phyloP scores from a whole-genome alignment of 805 yeast genomes.

The Soucietia sequanensis region DNA sequence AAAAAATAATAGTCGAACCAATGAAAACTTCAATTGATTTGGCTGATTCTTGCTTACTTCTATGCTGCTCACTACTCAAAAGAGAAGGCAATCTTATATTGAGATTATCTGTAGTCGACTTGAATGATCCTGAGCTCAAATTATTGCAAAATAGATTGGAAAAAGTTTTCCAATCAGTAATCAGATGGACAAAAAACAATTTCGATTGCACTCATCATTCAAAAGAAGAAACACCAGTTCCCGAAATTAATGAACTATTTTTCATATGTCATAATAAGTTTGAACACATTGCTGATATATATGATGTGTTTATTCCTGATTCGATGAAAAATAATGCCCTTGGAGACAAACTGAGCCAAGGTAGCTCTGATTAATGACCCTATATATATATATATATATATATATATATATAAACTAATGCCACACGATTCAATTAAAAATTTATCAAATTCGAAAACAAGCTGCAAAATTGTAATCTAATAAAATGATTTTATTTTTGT shows the following conservation, averaged over 20 bases:
- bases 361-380: no score
- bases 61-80: constrained; percentile 26
- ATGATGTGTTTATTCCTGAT: constrained; percentile 1
- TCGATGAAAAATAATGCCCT: no score
- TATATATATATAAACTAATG: no score
- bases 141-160: constrained; percentile 21
- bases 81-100: constrained; percentile 32
- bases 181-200: constrained; percentile 18
- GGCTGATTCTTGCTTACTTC: constrained; percentile 38
- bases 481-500: no score
- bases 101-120: constrained; percentile 23
- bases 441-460: no score
- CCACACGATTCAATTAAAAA: no score
- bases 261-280: constrained; percentile 27
- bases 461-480: no score
- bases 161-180: constrained; percentile 28
- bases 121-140: constrained; percentile 27
- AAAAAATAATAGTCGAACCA: constrained; percentile 22
- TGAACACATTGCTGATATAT: constrained; percentile 8
- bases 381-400: no score
- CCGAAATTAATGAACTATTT: constrained; percentile 17
- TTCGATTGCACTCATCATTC: constrained; percentile 5
- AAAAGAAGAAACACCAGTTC: neutral
- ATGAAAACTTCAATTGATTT: constrained; percentile 33
- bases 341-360: no score